Conservation (phyloP, 1,284 basidiomycete genomes). For the Peniophora sp. region DNA sequence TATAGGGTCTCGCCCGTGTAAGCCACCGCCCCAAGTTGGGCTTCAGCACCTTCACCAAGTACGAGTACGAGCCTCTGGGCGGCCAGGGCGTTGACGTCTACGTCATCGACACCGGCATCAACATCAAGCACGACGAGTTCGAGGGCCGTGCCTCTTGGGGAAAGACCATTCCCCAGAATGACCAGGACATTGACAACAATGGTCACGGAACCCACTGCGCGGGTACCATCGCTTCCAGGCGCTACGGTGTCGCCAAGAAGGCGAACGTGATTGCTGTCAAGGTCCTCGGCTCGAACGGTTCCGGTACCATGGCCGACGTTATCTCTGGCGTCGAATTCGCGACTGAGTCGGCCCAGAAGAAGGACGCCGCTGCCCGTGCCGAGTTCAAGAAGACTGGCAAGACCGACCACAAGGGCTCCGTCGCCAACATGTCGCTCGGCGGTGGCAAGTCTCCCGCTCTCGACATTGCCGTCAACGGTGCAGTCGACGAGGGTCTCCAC, state of each 20-base stretch:
- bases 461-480: slow-evolving; percentile 81
- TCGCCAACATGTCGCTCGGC: slow-evolving; percentile 97
- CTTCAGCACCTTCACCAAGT: slow-evolving; percentile 84
- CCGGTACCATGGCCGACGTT: slow-evolving; percentile 95
- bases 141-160: slow-evolving; percentile 39
- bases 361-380: slow-evolving; percentile 50
- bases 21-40: slow-evolving; percentile 79
- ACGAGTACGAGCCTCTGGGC: slow-evolving; percentile 67
- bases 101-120: slow-evolving; percentile 84
- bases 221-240: slow-evolving; percentile 34
- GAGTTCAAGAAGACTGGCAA: slow-evolving; percentile 49
- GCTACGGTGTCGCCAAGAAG: slow-evolving; percentile 90
- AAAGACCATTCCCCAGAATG: slow-evolving; percentile 47
- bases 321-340: slow-evolving; percentile 86
- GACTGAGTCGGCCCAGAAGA: slow-evolving; percentile 50
- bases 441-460: slow-evolving; percentile 90
- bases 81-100: slow-evolving; percentile 92
- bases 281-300: slow-evolving; percentile 90
- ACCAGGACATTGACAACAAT: slow-evolving; percentile 29
- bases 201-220: slow-evolving; percentile 35
- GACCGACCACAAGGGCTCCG: slow-evolving; percentile 73
- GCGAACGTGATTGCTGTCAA: slow-evolving; percentile 95
- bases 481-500: slow-evolving; percentile 81
- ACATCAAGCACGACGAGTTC: slow-evolving; percentile 82
- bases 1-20: slow-evolving; percentile 88